A percentile compares a stretch with the other conserved stretches of the same genome.
These are phyloP conservation scores for Penicillium digitatum DNA, from an alignment of 2,329 filamentous ascomycete genomes.

Conservation along the genomic window DNA sequence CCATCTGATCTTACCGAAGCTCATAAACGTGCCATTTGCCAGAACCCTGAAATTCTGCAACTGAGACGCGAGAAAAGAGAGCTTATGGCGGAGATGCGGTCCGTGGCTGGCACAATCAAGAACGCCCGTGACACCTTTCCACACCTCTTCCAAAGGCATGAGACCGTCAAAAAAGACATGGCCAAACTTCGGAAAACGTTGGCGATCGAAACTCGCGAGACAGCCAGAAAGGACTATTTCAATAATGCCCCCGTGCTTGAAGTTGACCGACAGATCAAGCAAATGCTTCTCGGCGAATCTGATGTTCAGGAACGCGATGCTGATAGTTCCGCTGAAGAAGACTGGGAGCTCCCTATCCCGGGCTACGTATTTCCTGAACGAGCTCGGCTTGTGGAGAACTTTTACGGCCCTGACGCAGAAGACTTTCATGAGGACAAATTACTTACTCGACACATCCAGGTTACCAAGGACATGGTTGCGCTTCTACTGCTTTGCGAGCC, in stretches of 20 bases:
- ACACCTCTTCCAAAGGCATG: too few relatives aligned
- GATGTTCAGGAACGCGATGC: slow-evolving; percentile 65
- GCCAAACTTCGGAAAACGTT: too few relatives aligned
- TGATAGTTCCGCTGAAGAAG: slow-evolving; percentile 66
- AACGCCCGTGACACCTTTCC: too few relatives aligned
- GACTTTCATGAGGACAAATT: slow-evolving; percentile 24
- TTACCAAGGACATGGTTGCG: slow-evolving; percentile 29
- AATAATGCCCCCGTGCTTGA: slow-evolving; percentile 21
- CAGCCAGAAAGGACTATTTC: too few relatives aligned
- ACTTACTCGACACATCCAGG: slow-evolving; percentile 25
- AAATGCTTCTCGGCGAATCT: slow-evolving; percentile 23
- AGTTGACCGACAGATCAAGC: slow-evolving; percentile 26
- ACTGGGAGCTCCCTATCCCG: slow-evolving; percentile 57
- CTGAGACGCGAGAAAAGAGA: slow-evolving; percentile 27
- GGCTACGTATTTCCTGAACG: slow-evolving; percentile 25
- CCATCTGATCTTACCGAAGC: too few relatives aligned
- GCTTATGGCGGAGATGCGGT: slow-evolving; percentile 24
- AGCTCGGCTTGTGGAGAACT: slow-evolving; percentile 25
- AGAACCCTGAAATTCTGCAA: slow-evolving; percentile 19
- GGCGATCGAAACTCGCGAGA: too few relatives aligned
- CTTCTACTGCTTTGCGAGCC: slow-evolving; percentile 24
- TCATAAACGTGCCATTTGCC: slow-evolving; percentile 18
- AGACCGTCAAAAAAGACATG: too few relatives aligned
- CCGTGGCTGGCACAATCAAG: too few relatives aligned
- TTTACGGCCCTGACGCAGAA: slow-evolving; percentile 25